These are phyloP conservation scores for Eucalyptus marginata DNA, from an alignment of 345 rosid genomes.

Conservation along the genomic window DNA sequence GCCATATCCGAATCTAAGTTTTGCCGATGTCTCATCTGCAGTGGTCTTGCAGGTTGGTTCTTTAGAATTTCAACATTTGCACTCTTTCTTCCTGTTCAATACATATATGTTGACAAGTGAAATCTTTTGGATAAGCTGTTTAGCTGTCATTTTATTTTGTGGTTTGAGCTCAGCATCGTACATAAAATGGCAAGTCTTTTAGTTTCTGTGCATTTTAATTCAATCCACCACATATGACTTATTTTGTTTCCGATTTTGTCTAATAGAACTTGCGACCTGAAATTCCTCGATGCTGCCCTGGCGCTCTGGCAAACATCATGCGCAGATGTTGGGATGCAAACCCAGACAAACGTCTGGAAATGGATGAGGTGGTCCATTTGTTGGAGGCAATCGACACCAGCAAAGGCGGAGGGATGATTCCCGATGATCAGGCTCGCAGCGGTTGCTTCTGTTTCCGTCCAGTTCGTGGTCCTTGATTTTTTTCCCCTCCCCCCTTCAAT, in stretches of 20 bases:
- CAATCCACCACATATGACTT: not conserved
- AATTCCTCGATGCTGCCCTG: constrained; percentile 38
- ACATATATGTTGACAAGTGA: not conserved
- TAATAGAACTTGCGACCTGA: constrained; percentile 29
- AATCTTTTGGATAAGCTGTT: not conserved
- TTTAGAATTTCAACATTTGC: not conserved
- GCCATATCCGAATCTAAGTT: constrained; percentile 37
- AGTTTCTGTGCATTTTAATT: not conserved
- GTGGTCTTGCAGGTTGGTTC: constrained; percentile 30
- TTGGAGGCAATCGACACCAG: constrained; percentile 31
- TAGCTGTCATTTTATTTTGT: not conserved
- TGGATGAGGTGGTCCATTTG: constrained; percentile 32
- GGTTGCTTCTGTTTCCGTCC: constrained; percentile 29
- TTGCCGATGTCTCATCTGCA: constrained; percentile 32
- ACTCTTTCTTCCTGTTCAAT: not conserved
- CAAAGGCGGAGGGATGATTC: constrained; percentile 47
- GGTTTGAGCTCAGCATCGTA: not conserved
- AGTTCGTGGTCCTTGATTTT: constrained; percentile 18
- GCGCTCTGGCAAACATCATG: constrained; percentile 25
- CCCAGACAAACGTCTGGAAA: constrained; percentile 34
- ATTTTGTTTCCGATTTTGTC: not conserved
- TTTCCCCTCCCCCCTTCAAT: not conserved
- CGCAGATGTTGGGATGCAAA: constrained; percentile 35
- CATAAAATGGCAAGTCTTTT: not conserved
- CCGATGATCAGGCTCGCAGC: constrained; percentile 15